These are phyloP conservation scores for Melanomma pulvis-pyrius DNA, from an alignment of 495 filamentous ascomycete species.

Conservation along the genomic window DNA sequence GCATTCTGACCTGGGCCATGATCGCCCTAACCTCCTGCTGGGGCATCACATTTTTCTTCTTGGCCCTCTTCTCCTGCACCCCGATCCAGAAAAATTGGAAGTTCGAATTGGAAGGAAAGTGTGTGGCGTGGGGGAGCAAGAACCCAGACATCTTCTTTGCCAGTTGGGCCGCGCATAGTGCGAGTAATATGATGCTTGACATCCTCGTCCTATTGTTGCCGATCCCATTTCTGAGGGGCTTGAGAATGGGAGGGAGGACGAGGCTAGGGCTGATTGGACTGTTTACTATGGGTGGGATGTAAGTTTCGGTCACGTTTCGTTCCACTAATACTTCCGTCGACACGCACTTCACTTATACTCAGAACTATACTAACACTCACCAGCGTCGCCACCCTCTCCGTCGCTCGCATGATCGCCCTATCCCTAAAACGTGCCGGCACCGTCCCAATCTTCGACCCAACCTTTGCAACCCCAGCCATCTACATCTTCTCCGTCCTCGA, in stretches of 20 bases:
- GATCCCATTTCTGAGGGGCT: slow-evolving; percentile 25
- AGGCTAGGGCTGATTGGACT: slow-evolving; percentile 22
- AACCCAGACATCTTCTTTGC: slow-evolving; percentile 23
- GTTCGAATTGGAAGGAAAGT: slow-evolving; percentile 13
- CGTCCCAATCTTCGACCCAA: slow-evolving; percentile 28
- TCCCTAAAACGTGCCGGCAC: slow-evolving; percentile 30
- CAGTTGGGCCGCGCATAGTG: slow-evolving; percentile 20
- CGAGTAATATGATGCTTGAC: slow-evolving; percentile 34
- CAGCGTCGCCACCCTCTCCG: slow-evolving; percentile 24
- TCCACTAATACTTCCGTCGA: background rate
- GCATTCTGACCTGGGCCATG: slow-evolving; percentile 9
- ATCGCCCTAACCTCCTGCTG: slow-evolving; percentile 15
- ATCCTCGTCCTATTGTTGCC: slow-evolving; percentile 21
- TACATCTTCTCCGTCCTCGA: slow-evolving; percentile 37
- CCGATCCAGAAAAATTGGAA: slow-evolving; percentile 37
- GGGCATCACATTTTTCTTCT: slow-evolving; percentile 30
- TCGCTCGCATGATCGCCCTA: slow-evolving; percentile 31
- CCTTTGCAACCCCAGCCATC: slow-evolving; percentile 27
- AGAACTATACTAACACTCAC: background rate
- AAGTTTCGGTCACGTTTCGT: slow-evolving; percentile 6
- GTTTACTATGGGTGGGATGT: slow-evolving; percentile 33
- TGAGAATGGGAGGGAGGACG: slow-evolving; percentile 20
- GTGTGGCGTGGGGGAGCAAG: slow-evolving; percentile 33
- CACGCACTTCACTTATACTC: background rate
- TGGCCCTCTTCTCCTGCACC: slow-evolving; percentile 29